These are phyloP conservation scores for Fusarium concolor DNA, from an alignment of 2,329 filamentous ascomycete genomes.

Conservation along the genomic window DNA sequence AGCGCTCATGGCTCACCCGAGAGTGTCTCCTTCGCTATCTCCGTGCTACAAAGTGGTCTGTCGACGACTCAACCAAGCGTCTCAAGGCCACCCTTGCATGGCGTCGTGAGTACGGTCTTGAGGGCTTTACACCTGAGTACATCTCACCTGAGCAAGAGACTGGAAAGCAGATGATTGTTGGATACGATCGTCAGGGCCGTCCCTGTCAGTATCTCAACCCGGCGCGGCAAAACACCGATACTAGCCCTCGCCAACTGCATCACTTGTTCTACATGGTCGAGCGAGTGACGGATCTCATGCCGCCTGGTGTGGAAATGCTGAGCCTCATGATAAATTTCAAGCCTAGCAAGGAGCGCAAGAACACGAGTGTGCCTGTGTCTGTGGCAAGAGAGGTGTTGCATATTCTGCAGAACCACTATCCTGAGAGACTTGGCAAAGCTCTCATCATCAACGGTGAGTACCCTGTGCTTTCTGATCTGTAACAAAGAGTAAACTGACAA, in stretches of 20 bases:
- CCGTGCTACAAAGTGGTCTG: constrained; percentile 90
- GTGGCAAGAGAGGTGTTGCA: constrained; percentile 86
- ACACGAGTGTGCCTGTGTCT: constrained; percentile 77
- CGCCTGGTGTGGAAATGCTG: constrained; percentile 85
- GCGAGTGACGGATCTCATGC: constrained; percentile 87
- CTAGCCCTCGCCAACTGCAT: constrained; percentile 86
- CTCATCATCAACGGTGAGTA: constrained; percentile 83
- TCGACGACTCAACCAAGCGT: constrained; percentile 80
- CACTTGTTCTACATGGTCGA: constrained; percentile 98
- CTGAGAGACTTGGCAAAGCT: constrained; percentile 88
- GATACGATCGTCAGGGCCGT: constrained; percentile 86
- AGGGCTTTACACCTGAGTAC: constrained; percentile 83
- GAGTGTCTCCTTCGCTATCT: constrained; percentile 95
- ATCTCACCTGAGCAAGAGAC: constrained; percentile 96
- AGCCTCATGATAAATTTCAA: constrained; percentile 94
- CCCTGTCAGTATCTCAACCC: constrained; percentile 93
- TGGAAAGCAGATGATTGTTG: constrained; percentile 91
- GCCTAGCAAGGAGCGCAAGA: constrained; percentile 77
- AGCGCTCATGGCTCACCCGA: constrained; percentile 89
- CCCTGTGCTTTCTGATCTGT: background rate
- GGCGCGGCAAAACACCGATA: constrained; percentile 90
- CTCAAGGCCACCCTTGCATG: constrained; percentile 84
- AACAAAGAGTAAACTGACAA: background rate
- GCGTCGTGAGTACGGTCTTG: constrained; percentile 90
- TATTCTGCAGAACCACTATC: constrained; percentile 96